These are phyloP conservation scores for Leucocoprinus gongylophorus DNA, from an alignment of 1,284 basidiomycete species.

Conservation along the genomic window DNA sequence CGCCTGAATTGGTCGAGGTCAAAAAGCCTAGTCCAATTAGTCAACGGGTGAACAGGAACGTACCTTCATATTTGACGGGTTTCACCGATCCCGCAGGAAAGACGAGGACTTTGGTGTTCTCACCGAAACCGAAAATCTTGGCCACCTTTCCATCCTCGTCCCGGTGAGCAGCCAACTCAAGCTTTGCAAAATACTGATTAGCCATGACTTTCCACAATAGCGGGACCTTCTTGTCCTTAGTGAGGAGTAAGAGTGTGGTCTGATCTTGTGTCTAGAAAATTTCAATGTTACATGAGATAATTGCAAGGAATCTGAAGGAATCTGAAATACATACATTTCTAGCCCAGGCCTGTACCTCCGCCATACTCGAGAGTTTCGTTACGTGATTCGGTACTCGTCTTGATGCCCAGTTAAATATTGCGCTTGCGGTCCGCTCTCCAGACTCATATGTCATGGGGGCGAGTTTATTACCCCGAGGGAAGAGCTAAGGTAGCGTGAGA, in stretches of 20 bases:
- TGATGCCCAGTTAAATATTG: slow-evolving; percentile 73
- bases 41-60: background rate
- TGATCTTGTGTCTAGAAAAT: slow-evolving; percentile 32
- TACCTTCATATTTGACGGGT: slow-evolving; percentile 15
- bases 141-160: slow-evolving; percentile 37
- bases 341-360: slow-evolving; percentile 57
- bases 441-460: slow-evolving; percentile 66
- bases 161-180: slow-evolving; percentile 62
- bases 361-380: slow-evolving; percentile 55
- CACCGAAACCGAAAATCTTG: slow-evolving; percentile 12
- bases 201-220: slow-evolving; percentile 81
- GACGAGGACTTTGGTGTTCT: slow-evolving; percentile 13
- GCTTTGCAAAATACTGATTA: slow-evolving; percentile 63
- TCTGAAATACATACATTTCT: slow-evolving; percentile 38
- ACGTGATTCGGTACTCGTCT: slow-evolving; percentile 64
- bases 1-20: slow-evolving; percentile 2
- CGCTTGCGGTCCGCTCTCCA: slow-evolving; percentile 64
- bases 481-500: slow-evolving; percentile 42
- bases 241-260: slow-evolving; percentile 69
- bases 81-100: slow-evolving; percentile 12
- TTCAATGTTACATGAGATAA: no score
- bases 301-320: background rate
- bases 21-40: background rate
- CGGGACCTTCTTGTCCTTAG: slow-evolving; percentile 71
- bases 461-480: slow-evolving; percentile 64